Evolutionary conservation across 805 yeast species (phyloP).

Genomic region (Ogataea nakhonphanomensis): DNA sequence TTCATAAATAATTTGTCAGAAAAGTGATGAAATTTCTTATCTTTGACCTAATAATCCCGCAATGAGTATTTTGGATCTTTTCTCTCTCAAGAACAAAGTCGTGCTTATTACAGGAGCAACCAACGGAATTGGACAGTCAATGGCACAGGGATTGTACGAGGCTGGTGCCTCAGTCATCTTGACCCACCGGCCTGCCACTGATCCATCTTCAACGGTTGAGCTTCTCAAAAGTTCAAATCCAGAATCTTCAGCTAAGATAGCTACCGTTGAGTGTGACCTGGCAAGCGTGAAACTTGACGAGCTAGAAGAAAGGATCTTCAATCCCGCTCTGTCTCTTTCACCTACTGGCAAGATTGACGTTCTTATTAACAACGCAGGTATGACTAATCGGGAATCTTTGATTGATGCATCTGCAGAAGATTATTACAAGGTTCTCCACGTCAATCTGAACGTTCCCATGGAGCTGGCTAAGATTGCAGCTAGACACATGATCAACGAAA

Average conservation of each 20-base stretch:
- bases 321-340: slow-evolving; percentile 30
- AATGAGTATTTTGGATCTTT: slow-evolving; percentile 20
- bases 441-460: slow-evolving; percentile 39
- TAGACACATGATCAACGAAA: slow-evolving; percentile 33
- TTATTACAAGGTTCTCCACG: slow-evolving; percentile 38
- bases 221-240: slow-evolving; percentile 28
- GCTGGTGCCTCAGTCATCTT: slow-evolving; percentile 43
- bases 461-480: slow-evolving; percentile 38
- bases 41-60: not conserved
- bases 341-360: slow-evolving; percentile 31
- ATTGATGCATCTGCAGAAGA: slow-evolving; percentile 37
- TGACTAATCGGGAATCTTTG: slow-evolving; percentile 32
- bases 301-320: slow-evolving; percentile 29
- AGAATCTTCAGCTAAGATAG: slow-evolving; percentile 24
- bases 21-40: not conserved
- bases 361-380: slow-evolving; percentile 36
- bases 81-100: slow-evolving; percentile 38
- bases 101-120: slow-evolving; percentile 51
- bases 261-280: slow-evolving; percentile 27
- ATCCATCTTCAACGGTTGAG: slow-evolving; percentile 29
- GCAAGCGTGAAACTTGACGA: slow-evolving; percentile 29
- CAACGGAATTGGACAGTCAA: slow-evolving; percentile 52
- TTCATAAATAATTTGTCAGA: slow-evolving; percentile 16
- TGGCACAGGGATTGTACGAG: slow-evolving; percentile 48
- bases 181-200: slow-evolving; percentile 34